Percentiles rank a stretch among this genome's conserved stretches.
Evolutionary conservation across 2,329 filamentous ascomycete species (phyloP).

Genomic region (Polytolypa hystricis): DNA sequence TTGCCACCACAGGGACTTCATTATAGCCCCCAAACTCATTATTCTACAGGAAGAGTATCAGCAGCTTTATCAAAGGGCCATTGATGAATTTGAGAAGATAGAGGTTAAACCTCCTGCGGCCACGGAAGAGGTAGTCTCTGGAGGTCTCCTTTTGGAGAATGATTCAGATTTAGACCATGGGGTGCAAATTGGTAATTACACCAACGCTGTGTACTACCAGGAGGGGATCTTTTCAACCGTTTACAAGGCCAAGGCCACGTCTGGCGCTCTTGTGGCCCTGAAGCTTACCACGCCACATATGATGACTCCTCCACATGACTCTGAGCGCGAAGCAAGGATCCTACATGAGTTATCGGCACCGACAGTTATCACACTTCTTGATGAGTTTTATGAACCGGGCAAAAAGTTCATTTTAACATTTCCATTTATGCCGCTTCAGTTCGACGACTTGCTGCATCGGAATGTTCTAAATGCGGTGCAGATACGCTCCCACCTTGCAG

Average conservation of each 20-base stretch:
- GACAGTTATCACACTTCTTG: constrained; percentile 56
- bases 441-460: constrained; percentile 54
- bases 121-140: constrained; percentile 15
- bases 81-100: constrained; percentile 22
- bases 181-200: constrained; percentile 43
- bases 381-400: constrained; percentile 59
- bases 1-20: not conserved
- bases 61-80: constrained; percentile 28
- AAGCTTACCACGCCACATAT: constrained; percentile 73
- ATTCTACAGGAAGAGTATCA: constrained; percentile 46
- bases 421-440: constrained; percentile 66
- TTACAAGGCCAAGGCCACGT: constrained; percentile 52
- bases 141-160: constrained; percentile 14
- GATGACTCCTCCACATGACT: constrained; percentile 71
- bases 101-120: constrained; percentile 15
- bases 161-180: constrained; percentile 20
- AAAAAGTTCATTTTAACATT: constrained; percentile 70
- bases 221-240: constrained; percentile 73
- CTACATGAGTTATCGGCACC: constrained; percentile 48
- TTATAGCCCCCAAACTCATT: too few relatives aligned
- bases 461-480: constrained; percentile 31
- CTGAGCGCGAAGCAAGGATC: constrained; percentile 66
- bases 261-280: constrained; percentile 50
- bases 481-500: constrained; percentile 44
- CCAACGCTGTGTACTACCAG: constrained; percentile 44